Conservation (phyloP, 345 rosid genomes). For the Toxicodendron radicans region DNA sequence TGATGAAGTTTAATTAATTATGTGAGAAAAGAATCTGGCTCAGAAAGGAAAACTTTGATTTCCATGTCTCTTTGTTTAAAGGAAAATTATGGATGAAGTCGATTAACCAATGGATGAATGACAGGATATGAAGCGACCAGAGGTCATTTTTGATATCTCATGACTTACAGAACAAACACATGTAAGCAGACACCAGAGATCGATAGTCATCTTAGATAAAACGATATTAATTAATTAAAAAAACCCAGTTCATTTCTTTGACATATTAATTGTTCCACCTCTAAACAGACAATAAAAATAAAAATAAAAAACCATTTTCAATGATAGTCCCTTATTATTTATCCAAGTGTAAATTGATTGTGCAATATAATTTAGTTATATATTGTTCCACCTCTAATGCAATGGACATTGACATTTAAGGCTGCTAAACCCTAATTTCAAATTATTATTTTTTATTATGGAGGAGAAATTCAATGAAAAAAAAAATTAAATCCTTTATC, state of each 20-base stretch:
- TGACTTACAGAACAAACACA: background rate
- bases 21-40: too few species aligned
- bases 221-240: too few species aligned
- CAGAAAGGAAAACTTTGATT: too few species aligned
- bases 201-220: too few species aligned
- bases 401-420: background rate
- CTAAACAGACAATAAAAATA: too few species aligned
- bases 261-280: background rate
- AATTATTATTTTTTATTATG: background rate
- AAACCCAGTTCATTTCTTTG: background rate
- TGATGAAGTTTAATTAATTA: too few species aligned
- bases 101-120: background rate
- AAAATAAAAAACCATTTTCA: too few species aligned
- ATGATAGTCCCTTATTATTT: background rate
- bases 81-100: background rate
- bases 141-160: background rate
- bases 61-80: too few species aligned
- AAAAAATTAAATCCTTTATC: background rate
- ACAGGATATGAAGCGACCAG: background rate
- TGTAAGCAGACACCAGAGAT: background rate
- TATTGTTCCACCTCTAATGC: background rate
- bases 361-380: background rate
- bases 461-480: background rate
- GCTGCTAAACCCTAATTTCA: conserved; percentile 1
- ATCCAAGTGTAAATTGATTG: background rate